phyloP scores from a whole-genome alignment of 2,329 filamentous ascomycete species.

The Simplicillium sp. region DNA sequence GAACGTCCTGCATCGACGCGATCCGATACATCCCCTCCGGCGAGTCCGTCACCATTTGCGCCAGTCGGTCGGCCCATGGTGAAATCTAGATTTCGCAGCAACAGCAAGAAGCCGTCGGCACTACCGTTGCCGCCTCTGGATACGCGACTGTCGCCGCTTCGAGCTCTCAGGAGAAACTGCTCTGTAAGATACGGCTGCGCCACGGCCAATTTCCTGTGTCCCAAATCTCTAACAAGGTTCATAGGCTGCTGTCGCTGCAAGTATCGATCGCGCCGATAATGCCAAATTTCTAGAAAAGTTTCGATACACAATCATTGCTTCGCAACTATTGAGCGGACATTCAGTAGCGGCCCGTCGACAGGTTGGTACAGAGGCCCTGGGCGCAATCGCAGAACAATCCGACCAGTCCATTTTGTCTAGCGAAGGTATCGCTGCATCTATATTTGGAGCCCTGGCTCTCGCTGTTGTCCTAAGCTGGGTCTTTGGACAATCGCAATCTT shows the following conservation, averaged over 20 bases:
- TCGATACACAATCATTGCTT: conserved; percentile 86
- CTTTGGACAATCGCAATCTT: conserved; percentile 37
- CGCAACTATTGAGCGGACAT: conserved; percentile 72
- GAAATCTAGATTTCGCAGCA: conserved; percentile 41
- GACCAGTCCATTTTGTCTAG: conserved; percentile 25
- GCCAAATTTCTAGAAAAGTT: conserved; percentile 85
- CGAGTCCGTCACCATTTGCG: conserved; percentile 42
- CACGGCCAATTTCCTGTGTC: no score
- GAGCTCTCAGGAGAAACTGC: conserved; percentile 37
- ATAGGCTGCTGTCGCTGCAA: conserved; percentile 60
- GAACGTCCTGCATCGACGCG: conserved; percentile 18
- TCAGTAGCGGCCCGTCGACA: conserved; percentile 33
- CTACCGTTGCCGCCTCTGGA: conserved; percentile 32
- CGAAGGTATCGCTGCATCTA: conserved; percentile 38
- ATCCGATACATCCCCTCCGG: conserved; percentile 34
- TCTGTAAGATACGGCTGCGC: conserved; percentile 32
- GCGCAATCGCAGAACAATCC: conserved; percentile 5
- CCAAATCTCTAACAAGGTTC: conserved; percentile 2
- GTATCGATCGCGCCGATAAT: conserved; percentile 69
- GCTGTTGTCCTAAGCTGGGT: conserved; percentile 68
- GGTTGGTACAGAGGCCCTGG: conserved; percentile 10
- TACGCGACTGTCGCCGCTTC: conserved; percentile 25
- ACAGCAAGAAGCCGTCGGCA: conserved; percentile 31
- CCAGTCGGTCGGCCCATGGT: conserved; percentile 46
- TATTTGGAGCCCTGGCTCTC: conserved; percentile 48